Base-by-base conservation (phyloP, 441 rosid genomes). In the Aleurites moluccanus region DNA sequence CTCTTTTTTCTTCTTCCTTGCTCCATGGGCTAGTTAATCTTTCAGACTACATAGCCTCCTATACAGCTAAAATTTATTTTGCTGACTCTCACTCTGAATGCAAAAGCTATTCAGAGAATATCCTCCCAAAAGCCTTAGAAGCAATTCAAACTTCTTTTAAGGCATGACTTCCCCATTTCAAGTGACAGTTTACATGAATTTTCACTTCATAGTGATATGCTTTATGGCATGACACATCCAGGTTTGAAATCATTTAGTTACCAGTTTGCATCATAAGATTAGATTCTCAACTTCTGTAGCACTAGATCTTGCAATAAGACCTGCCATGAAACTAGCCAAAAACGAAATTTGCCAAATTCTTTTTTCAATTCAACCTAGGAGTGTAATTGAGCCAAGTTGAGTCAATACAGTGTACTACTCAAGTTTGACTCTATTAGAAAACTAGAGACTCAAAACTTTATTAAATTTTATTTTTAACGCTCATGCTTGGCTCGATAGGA, bases 231-330 rank as follows among this genome's bases (percentile, higher is more conserved):
- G 21, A 67, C 7, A 28, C 21, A 67, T 21, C 53, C 27, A 70
- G 33, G 10, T 70, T 56, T 35, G 28, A 53, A 33, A 53, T 28
- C 47, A 40, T n/a, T 71, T 33, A 30, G n/a, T 44, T 27, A 69
- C 56, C 61, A 69, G 64, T 20, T 73, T 73, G 73, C 38, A 68
- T 44, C 35, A 59, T 45, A 33, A 52, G 55, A 52, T 72, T 52
- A 38, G 60, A 10, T 15, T 7, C 28, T 28, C 10, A 10, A 68
- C 40, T 28, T 47, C 11, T 27, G 56, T 30, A 21, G 42, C 15
- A 55, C 27, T 20, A 23, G 25, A 23, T 30, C 11, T 28, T n/a
- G 28, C 35, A 45, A 47, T 13, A 47, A 27, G 38, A 67, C 1
- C 15, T 25, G 18, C 20, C 56, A 23, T 49, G 2, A 67, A 45